A percentile compares a stretch with the other conserved stretches of the same genome.
These are phyloP conservation scores for Penicillium coffeae DNA, from an alignment of 495 filamentous ascomycete species.

Conservation along the genomic window DNA sequence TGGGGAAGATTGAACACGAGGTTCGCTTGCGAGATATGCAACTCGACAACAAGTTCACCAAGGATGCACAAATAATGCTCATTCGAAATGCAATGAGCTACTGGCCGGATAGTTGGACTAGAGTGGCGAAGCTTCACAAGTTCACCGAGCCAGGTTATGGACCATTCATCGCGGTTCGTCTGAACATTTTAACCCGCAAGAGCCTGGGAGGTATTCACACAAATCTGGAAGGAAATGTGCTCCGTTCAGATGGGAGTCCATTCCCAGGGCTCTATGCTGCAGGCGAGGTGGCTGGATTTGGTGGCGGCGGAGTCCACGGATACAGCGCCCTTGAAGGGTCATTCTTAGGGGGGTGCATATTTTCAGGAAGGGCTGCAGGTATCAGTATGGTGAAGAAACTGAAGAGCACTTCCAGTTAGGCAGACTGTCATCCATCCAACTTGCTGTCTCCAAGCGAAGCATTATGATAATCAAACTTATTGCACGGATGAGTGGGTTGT, in stretches of 20 bases:
- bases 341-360: conserved; percentile 4
- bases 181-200: conserved; percentile 5
- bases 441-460: no score
- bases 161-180: neutral
- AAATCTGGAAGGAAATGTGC: conserved; percentile 1
- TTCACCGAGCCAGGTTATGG: neutral
- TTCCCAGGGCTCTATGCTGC: conserved; percentile 5
- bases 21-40: conserved; percentile 1
- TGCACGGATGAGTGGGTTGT: no score
- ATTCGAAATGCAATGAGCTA: conserved; percentile 1
- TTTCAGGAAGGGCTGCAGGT: conserved; percentile 2
- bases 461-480: no score
- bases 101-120: conserved; percentile 1
- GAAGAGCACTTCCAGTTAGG: no score
- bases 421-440: no score
- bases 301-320: conserved; percentile 4
- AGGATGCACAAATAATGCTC: conserved; percentile 6
- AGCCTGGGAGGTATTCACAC: neutral
- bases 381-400: conserved; percentile 1
- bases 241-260: neutral
- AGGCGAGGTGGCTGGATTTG: conserved; percentile 1
- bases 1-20: neutral
- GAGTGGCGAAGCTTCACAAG: conserved; percentile 4
- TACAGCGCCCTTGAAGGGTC: conserved; percentile 2
- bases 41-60: conserved; percentile 1